Evolutionary conservation across 2,329 filamentous ascomycete genomes (phyloP), one percentile per base, ranked within the genome.

Genomic region (Ophiostoma populinum): DNA sequence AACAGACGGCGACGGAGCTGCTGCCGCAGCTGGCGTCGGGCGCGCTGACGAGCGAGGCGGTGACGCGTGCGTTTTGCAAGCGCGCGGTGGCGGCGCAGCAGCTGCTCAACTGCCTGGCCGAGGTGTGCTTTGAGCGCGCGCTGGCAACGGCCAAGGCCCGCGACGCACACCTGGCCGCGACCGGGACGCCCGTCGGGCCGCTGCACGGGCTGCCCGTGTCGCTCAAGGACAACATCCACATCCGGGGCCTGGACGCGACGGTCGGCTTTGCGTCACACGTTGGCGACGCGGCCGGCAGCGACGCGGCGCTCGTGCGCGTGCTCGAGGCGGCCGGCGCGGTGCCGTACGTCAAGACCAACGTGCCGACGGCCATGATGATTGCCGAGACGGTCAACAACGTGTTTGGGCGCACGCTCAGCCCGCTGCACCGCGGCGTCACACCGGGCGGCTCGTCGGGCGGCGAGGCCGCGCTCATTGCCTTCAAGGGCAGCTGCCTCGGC

Each of bases 221-320:
- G 0, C 61, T 83, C 31, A 83, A 83, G 47, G 77, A 82, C 53
- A 73, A 75, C 47, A 75, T 80, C 57, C 65, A 79, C 39, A 55
- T 79, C 11, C 49, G 51, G 2, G 71, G 70, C 6, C 58, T 70
- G 10, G 70, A 75, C 42, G 58, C 68, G 16, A 74, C 70, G 0
- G 61, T 76, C 1, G 76, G 77, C 5, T 75, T 83, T 41, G 65
- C 66, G 0, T 64, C 65, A 1, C 63, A 76, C 38, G 69, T 75
- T 4, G 62, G 64, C 25, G 59, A 74, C 30, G 71, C 75, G 0
- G 70, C 61, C 0, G 37, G 47, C 3, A 40, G 49, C 7, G 61
- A 67, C 19, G 47, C 61, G 4, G 47, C 53, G 4, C 50, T 65
- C 0, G 56, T 54, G 1, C 43, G 50, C 7, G 41, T 69, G 1